phyloP scores from a whole-genome alignment of 129 eudicot species.

The Oenanthe sinensis region DNA sequence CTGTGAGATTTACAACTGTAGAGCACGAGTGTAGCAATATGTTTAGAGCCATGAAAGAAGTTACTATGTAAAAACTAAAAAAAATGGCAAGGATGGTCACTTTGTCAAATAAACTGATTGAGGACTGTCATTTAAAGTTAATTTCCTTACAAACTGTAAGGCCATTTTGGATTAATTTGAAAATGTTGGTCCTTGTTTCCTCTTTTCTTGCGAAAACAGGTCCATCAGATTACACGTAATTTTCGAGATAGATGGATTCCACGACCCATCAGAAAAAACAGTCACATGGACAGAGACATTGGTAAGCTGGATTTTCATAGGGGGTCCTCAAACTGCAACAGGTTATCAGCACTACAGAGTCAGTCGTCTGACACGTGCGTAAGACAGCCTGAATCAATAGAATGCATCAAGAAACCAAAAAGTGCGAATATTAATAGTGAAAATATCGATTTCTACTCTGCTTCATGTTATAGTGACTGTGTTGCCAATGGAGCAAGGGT shows the following conservation, averaged over 20 bases:
- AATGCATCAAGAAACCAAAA: conserved; percentile 20
- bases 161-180: background rate
- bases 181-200: background rate
- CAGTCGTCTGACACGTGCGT: conserved; percentile 20
- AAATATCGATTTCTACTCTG: conserved; percentile 20
- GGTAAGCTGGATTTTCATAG: conserved; percentile 34
- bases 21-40: background rate
- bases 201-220: conserved; percentile 37
- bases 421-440: conserved; percentile 8
- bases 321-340: conserved; percentile 24
- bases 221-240: conserved; percentile 78
- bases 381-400: conserved; percentile 30
- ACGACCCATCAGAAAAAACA: conserved; percentile 37
- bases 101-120: background rate
- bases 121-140: background rate
- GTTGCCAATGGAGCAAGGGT: conserved; percentile 23
- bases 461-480: background rate
- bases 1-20: background rate
- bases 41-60: background rate
- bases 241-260: conserved; percentile 80
- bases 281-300: conserved; percentile 39
- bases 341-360: conserved; percentile 19
- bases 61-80: background rate
- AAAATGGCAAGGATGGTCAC: background rate
- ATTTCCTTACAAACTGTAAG: background rate